These are phyloP conservation scores for Nelumbo lutea DNA, from an alignment of 164 flowering plant genomes.

Conservation along the genomic window DNA sequence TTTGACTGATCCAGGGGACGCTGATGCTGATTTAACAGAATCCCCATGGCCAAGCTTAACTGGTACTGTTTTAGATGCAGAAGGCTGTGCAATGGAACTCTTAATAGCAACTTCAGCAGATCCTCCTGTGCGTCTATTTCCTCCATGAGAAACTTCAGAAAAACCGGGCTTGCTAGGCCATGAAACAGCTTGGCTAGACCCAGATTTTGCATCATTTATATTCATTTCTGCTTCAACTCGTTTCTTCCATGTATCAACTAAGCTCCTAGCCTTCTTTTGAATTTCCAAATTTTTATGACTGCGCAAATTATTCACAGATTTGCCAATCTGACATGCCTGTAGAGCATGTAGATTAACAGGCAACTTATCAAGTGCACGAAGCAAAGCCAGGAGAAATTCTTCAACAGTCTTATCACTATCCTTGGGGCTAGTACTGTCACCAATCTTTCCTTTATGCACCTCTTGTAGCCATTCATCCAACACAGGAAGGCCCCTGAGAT, in stretches of 20 bases:
- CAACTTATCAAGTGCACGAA: constrained; percentile 86
- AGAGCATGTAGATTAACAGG: constrained; percentile 86
- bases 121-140: constrained; percentile 38
- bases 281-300: constrained; percentile 53
- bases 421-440: constrained; percentile 52
- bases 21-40: constrained; percentile 39
- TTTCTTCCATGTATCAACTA: constrained; percentile 98
- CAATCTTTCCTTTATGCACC: constrained; percentile 73
- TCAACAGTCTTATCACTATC: constrained; percentile 70
- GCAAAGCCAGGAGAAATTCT: constrained; percentile 77
- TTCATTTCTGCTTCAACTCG: constrained; percentile 95
- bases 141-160: constrained; percentile 59
- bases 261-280: constrained; percentile 60
- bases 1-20: constrained; percentile 45
- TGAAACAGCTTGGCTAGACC: constrained; percentile 47
- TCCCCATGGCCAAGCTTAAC: constrained; percentile 46
- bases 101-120: constrained; percentile 52
- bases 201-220: constrained; percentile 71
- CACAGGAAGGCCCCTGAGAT: constrained; percentile 71
- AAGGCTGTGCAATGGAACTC: constrained; percentile 44
- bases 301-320: constrained; percentile 77
- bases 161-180: constrained; percentile 55
- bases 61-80: constrained; percentile 45
- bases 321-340: constrained; percentile 77
- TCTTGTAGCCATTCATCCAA: constrained; percentile 96